Base-by-base conservation (phyloP, 2,329 filamentous ascomycete genomes). In the Lecanosticta acicola region DNA sequence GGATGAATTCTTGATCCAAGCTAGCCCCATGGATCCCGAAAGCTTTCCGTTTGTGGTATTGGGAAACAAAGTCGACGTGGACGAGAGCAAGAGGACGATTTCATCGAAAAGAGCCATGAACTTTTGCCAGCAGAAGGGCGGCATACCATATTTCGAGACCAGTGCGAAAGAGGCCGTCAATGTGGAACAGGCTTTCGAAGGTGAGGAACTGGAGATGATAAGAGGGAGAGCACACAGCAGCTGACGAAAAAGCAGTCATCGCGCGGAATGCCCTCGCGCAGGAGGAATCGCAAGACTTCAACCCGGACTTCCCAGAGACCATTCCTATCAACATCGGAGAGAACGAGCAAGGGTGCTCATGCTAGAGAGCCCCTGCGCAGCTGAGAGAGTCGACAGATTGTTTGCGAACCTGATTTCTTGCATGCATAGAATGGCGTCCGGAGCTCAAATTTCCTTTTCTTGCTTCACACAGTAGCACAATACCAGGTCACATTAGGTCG, bases 91-190 rank as follows among this genome's bases (percentile, higher is more conserved):
- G 78, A 80, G 93, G 67, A 88, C 93, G 76, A 85, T 98, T 61
- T 94, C 88, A 21, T 90, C 85, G 62, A 97, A 97, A 79, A 81
- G 93, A 54, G 93, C 93, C 49, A 90, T 91, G 81, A 90, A 91
- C 11, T 98, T 96, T 68, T 98, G 93, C 70, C 89, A 96, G 69
- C 94, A 88, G 46, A 96, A 97, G 72, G 91, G 91, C 39, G 88
- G 88, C 49, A 96, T 98, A 56, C 93, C 93, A 14, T 98, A 98
- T 71, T 98, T 98, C 64, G 93, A 98, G 80, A 98, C 93, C 14
- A 96, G 90, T 70, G 93, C 93, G 50, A 98, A 98, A 75, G 93
- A 98, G 70, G 93, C 91, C 50, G 85, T 96, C 71, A 98, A 98
- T 65, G 93, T 98, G 35, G 93, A 98, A 71, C 89, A 87, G 65